Percentiles rank a stretch among this genome's conserved stretches.
Evolutionary conservation across 306 rosid genomes (phyloP).

Genomic region (Heteromeles arbutifolia): DNA sequence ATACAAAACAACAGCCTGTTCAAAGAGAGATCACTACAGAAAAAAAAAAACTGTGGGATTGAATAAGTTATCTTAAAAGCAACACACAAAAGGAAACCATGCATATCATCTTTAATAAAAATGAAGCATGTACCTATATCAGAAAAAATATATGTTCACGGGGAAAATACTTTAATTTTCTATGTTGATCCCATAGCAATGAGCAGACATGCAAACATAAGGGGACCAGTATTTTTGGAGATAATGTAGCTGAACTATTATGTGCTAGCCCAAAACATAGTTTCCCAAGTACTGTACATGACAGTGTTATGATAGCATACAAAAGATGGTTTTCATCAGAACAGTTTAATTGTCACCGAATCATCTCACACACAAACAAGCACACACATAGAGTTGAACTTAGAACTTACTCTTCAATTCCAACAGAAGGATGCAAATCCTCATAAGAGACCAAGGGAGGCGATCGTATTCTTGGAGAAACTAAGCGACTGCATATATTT

Average conservation of each 20-base stretch:
- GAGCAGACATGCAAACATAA: background rate
- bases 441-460: constrained; percentile 24
- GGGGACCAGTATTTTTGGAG: background rate
- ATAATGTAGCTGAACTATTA: background rate
- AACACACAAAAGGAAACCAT: background rate
- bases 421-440: constrained; percentile 25
- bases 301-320: background rate
- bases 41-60: background rate
- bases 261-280: background rate
- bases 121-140: background rate
- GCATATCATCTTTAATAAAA: background rate
- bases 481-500: constrained; percentile 23
- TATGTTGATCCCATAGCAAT: background rate
- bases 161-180: background rate
- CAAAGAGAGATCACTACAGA: constrained; percentile 10
- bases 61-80: constrained; percentile 9
- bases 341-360: background rate
- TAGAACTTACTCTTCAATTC: constrained; percentile 44
- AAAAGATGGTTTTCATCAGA: background rate
- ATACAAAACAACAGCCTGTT: constrained; percentile 15
- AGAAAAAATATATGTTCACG: background rate
- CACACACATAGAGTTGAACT: constrained; percentile 13
- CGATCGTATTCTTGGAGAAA: constrained; percentile 25
- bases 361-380: background rate
- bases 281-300: constrained; percentile 8